Base-by-base conservation (phyloP, 805 yeast genomes). In the Kluyveromyces siamensis region DNA sequence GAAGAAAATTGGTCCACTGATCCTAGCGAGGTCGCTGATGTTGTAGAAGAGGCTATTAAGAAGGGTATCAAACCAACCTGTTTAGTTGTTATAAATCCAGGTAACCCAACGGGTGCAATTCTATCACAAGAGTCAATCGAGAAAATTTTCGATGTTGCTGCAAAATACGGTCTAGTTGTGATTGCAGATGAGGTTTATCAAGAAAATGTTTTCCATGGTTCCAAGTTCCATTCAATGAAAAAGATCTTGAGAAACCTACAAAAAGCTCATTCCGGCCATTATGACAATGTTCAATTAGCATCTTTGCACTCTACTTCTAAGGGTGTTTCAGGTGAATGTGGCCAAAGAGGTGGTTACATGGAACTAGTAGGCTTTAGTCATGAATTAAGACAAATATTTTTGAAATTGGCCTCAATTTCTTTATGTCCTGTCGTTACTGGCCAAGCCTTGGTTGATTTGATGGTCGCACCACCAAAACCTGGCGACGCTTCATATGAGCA, bases 261-360 rank as follows among this genome's bases (percentile, higher is more conserved):
- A 53, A 69, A 68, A 39, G 71, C 76, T 48, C 74, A 76, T 11
- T 72, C 73, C 21, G 82, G 82, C 18, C 57, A 66, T 33, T 91
- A 80, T 66, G 76, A 76, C 44, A 72, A 80, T 52, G 91, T 93
- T 38, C 96, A 88, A 65, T 75, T 93, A 50, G 97, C 95, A 2
- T 90, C 98, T 1, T 72, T 93, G 57, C 98, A 93, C 68, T 89
- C 98, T n/a, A 88, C 96, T 40, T 91, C 98, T 11, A 93, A 93
- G 69, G 99, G 99, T 66, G 88, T 89, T 57, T 78, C 88, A 53
- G 99, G 99, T 53, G 99, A 93, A 70, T 93, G 99, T 76, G 99
- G 99, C 52, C 99, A 93, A 72, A 82, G 99, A 70, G 99, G 98
- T 59, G 99, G 99, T 6, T 93, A 90, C 73, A 86, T 93, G 93